Conservation (phyloP, 176 grass and related monocot species). For the Cymbopogon citratus region DNA sequence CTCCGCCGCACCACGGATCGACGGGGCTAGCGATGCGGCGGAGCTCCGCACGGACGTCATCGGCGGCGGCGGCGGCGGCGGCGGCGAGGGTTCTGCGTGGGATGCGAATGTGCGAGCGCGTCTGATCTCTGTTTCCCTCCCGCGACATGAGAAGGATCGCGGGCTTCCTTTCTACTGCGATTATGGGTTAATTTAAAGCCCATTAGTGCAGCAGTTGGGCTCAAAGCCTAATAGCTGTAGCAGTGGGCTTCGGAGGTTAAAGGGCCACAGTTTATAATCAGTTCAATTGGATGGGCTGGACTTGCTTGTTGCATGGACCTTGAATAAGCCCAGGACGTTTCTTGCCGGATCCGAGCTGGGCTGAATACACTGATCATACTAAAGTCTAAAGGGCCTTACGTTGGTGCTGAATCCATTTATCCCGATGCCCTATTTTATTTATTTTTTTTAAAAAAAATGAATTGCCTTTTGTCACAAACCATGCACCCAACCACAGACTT, state of each 20-base stretch:
- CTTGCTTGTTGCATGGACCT: neutral
- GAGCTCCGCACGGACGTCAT: conserved; percentile 59
- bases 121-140: too few relatives aligned
- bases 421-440: neutral
- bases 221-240: neutral
- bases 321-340: neutral
- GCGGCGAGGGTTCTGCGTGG: conserved; percentile 28
- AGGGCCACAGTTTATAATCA: too few relatives aligned
- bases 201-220: neutral
- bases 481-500: too few relatives aligned
- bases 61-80: conserved; percentile 9
- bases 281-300: too few relatives aligned
- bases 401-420: neutral
- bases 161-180: neutral
- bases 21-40: conserved; percentile 30
- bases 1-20: conserved; percentile 56
- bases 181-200: neutral
- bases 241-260: neutral
- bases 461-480: too few relatives aligned
- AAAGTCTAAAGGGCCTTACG: neutral
- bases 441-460: neutral
- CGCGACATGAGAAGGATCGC: neutral
- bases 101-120: neutral
- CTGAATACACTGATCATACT: neutral
- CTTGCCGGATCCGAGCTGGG: neutral